Base-by-base conservation (phyloP, 176 grass and related monocot genomes). In the Carex parvula region DNA sequence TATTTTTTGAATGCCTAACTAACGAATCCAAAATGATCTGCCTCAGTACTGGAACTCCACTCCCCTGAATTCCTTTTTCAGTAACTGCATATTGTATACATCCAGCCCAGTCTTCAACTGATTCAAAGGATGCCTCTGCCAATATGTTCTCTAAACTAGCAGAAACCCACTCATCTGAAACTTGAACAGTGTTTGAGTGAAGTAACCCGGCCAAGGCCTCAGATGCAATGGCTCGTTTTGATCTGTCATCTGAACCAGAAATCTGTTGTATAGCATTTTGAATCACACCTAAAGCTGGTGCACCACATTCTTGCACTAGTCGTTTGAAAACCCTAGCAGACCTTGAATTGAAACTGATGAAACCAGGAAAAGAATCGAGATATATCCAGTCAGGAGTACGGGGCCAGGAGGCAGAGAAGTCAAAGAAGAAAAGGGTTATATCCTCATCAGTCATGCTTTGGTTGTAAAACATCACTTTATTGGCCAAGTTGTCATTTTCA, bases 251-350 rank as follows among this genome's bases (percentile, higher is more conserved):
- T 74, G 92, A 90, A 90, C 75, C 84, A 78, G 87, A 83, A 85
- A 93, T 92, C 68, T 93, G 88, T 89, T 93, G 88, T 18, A 98
- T 81, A 84, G 86, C 77, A 82, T 61, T 80, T 84, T 93, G 79
- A 90, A 94, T 88, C 56, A 85, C 89, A 79, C 85, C 86, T 18
- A 98, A 68, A 89, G 82, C 89, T 83, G 86, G 87, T 69, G 76
- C 72, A 79, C 95, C 89, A 65, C 95, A 98, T 90, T 98, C 90
- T 67, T 98, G 95, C 81, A 93, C 79, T 64, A 98, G 84, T 81
- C 90, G 87, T 91, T 98, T 93, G 76, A 98, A 98, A 87, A 98
- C 89, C 86, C 89, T 94, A 78, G 95, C 95, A 72, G 93, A 98
- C 79, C 85, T 93, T 16, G 95, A 90, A 86, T 91, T 87, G 75